Evolutionary conservation across 805 yeast species (phyloP).

Genomic region (Wickerhamomyces kurtzmanii): DNA sequence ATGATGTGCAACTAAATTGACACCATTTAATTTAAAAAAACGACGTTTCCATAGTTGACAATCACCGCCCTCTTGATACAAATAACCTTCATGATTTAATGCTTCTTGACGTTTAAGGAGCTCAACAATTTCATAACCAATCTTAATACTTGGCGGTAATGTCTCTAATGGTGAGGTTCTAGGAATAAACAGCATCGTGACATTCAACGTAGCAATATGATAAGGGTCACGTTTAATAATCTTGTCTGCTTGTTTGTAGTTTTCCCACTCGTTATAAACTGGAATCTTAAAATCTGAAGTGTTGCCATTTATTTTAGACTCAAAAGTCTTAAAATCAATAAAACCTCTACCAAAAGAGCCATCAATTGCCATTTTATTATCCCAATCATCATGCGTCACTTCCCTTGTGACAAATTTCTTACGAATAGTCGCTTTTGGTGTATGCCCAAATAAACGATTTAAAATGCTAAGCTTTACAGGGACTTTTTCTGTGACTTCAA

Average conservation of each 20-base stretch:
- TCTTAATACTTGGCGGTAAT: slow-evolving; percentile 60
- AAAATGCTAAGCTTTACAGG: slow-evolving; percentile 34
- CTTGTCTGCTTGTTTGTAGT: slow-evolving; percentile 18
- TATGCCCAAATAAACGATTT: slow-evolving; percentile 34
- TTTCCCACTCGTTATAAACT: slow-evolving; percentile 79
- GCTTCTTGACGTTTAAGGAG: slow-evolving; percentile 25
- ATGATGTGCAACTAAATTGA: slow-evolving; percentile 66
- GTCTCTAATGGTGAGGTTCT: slow-evolving; percentile 48
- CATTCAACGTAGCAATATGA: slow-evolving; percentile 54
- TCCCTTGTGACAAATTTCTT: slow-evolving; percentile 40
- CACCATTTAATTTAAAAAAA: slow-evolving; percentile 64
- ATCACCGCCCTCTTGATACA: slow-evolving; percentile 92
- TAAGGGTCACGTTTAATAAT: slow-evolving; percentile 36
- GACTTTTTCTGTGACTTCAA: slow-evolving; percentile 51
- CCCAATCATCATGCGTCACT: slow-evolving; percentile 47
- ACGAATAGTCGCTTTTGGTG: slow-evolving; percentile 24
- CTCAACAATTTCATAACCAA: slow-evolving; percentile 33
- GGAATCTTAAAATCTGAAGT: slow-evolving; percentile 44
- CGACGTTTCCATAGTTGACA: slow-evolving; percentile 62
- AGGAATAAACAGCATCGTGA: slow-evolving; percentile 62
- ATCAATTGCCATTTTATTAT: slow-evolving; percentile 59
- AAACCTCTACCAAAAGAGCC: slow-evolving; percentile 85
- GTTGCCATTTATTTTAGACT: slow-evolving; percentile 43
- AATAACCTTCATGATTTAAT: slow-evolving; percentile 47
- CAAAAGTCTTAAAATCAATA: slow-evolving; percentile 50